A percentile compares a stretch with the other conserved stretches of the same genome.
Evolutionary conservation across 331 rosid species (phyloP).

Genomic region (Rhamnella rubrinervis): DNA sequence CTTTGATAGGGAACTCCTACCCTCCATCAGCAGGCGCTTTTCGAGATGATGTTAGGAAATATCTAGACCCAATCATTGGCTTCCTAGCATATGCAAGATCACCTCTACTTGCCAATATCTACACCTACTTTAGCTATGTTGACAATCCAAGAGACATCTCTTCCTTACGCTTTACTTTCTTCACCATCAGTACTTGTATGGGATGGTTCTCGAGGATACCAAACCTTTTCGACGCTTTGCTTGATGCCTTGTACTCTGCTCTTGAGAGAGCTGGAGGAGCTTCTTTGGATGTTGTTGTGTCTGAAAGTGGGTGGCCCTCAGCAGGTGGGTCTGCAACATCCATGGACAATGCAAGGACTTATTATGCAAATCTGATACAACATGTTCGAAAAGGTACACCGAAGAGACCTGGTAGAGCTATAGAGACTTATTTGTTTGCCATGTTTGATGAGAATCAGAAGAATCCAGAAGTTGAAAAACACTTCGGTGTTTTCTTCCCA

Average conservation of each 20-base stretch:
- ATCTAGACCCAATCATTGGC: conserved; percentile 59
- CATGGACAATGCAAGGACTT: conserved; percentile 46
- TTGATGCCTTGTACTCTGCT: conserved; percentile 53
- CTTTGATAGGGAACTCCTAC: conserved; percentile 53
- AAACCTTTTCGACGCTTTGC: conserved; percentile 67
- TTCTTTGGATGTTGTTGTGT: conserved; percentile 56
- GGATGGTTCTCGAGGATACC: conserved; percentile 50
- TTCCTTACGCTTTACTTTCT: conserved; percentile 55
- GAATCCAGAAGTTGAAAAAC: conserved; percentile 50
- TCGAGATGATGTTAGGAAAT: conserved; percentile 51
- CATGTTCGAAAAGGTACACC: conserved; percentile 48
- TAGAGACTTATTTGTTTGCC: conserved; percentile 61
- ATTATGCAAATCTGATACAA: conserved; percentile 45
- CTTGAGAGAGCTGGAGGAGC: conserved; percentile 52
- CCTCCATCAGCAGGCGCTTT: conserved; percentile 68
- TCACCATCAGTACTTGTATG: conserved; percentile 44
- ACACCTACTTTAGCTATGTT: conserved; percentile 55
- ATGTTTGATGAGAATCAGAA: conserved; percentile 68
- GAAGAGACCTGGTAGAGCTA: conserved; percentile 51
- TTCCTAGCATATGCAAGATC: conserved; percentile 47
- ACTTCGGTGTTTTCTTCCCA: conserved; percentile 61
- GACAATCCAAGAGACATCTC: conserved; percentile 46
- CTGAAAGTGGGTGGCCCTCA: conserved; percentile 77
- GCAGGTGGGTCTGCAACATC: conserved; percentile 47
- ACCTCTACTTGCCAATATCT: conserved; percentile 56